These are phyloP conservation scores for Cyberlindnera japonica DNA, from an alignment of 805 yeast species.

Conservation along the genomic window DNA sequence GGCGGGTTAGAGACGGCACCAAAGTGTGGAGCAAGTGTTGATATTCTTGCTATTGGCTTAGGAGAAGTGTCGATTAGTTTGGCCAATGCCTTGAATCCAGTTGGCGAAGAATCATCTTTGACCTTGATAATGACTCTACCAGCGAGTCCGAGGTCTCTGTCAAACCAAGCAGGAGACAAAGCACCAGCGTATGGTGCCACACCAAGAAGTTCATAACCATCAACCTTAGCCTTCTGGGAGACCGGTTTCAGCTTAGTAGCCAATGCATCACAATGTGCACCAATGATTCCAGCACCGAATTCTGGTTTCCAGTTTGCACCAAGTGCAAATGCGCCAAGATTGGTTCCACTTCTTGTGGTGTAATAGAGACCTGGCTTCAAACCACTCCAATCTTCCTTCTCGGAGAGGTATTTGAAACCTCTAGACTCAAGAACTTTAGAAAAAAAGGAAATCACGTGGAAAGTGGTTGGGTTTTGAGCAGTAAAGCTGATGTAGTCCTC, in stretches of 20 bases:
- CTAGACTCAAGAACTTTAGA: conserved; percentile 43
- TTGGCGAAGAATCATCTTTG: conserved; percentile 26
- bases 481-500: conserved; percentile 69
- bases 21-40: conserved; percentile 85
- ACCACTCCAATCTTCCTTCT: conserved; percentile 43
- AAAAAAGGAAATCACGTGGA: conserved; percentile 60
- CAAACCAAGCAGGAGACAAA: conserved; percentile 65
- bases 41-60: conserved; percentile 73
- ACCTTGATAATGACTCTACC: conserved; percentile 63
- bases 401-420: conserved; percentile 66
- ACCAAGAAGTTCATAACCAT: conserved; percentile 75
- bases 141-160: conserved; percentile 81
- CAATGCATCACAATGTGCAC: conserved; percentile 73
- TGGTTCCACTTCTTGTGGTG: conserved; percentile 65
- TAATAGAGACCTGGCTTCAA: conserved; percentile 52
- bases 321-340: conserved; percentile 64
- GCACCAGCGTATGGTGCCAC: conserved; percentile 85
- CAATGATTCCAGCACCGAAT: conserved; percentile 65
- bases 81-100: conserved; percentile 35
- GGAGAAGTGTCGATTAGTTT: conserved; percentile 56
- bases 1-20: conserved; percentile 68
- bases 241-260: conserved; percentile 69
- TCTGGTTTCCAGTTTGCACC: conserved; percentile 65
- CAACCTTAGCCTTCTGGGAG: conserved; percentile 55
- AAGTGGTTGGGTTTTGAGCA: conserved; percentile 68